Conservation (phyloP, 176 grass and related monocot species). For the Bromus sterilis region DNA sequence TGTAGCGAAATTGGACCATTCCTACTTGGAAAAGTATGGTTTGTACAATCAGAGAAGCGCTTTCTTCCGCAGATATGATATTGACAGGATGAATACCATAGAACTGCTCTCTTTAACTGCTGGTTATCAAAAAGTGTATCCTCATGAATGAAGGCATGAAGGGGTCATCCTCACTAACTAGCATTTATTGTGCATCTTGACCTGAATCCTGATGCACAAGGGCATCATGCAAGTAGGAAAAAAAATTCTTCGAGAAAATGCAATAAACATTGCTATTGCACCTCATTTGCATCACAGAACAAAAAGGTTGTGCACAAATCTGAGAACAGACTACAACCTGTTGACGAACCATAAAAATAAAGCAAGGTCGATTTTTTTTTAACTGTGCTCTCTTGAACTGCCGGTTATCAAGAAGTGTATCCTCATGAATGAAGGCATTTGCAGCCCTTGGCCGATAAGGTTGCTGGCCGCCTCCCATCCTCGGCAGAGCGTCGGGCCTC, state of each 20-base stretch:
- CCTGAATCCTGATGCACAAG: background rate
- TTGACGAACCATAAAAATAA: background rate
- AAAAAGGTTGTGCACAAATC: background rate
- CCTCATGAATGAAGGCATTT: no score
- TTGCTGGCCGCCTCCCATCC: no score
- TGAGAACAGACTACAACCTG: background rate
- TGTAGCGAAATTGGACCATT: background rate
- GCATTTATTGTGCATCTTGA: background rate
- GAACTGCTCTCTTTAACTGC: background rate
- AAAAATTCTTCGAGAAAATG: background rate
- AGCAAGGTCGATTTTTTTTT: background rate
- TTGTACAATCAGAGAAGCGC: constrained; percentile 5
- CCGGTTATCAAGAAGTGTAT: no score
- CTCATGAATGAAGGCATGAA: background rate
- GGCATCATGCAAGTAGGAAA: background rate
- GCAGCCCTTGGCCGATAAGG: no score
- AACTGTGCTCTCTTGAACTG: no score
- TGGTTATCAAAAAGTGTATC: background rate
- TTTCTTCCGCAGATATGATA: background rate
- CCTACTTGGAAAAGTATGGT: background rate
- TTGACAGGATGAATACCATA: background rate
- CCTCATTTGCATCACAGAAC: background rate
- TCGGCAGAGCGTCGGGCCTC: no score
- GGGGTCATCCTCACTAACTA: background rate
- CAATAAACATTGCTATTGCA: constrained; percentile 1